Conservation (phyloP, 2,329 filamentous ascomycete species). For the Conoideocrella luteorostrata region DNA sequence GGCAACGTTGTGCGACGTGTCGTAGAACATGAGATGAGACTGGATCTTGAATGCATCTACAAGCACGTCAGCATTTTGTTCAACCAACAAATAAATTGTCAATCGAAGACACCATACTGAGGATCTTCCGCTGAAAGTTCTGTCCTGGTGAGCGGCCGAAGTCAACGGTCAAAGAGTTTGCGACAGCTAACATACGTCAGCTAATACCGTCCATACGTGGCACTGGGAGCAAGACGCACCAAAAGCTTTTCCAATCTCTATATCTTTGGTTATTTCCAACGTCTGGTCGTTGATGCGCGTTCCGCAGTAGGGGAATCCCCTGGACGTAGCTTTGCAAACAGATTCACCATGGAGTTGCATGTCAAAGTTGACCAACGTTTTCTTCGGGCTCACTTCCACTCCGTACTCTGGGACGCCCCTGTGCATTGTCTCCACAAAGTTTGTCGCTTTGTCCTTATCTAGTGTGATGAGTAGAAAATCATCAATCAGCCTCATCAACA, state of each 20-base stretch:
- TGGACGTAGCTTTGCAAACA: conserved; percentile 37
- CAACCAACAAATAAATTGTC: not conserved
- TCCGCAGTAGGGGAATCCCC: conserved; percentile 84
- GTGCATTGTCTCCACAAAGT: conserved; percentile 78
- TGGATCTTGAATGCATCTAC: conserved; percentile 72
- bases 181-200: conserved; percentile 32
- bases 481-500: conserved; percentile 80
- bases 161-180: conserved; percentile 74
- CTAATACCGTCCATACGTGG: too few relatives aligned
- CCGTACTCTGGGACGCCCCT: conserved; percentile 72
- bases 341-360: conserved; percentile 46
- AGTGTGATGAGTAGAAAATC: conserved; percentile 88
- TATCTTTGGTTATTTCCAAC: conserved; percentile 67
- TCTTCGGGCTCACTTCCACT: conserved; percentile 66
- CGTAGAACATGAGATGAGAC: conserved; percentile 76
- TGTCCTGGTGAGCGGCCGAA: conserved; percentile 64
- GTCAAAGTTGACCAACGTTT: conserved; percentile 82
- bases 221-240: not conserved
- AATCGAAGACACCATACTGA: conserved; percentile 44
- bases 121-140: conserved; percentile 71
- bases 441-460: conserved; percentile 56
- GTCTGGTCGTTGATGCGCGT: conserved; percentile 67
- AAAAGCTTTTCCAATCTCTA: conserved; percentile 31
- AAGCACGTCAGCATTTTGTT: not conserved
- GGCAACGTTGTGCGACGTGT: conserved; percentile 69